Base-by-base conservation (phyloP, 1,284 basidiomycete species). In the Cutaneotrichosporon cutaneum region DNA sequence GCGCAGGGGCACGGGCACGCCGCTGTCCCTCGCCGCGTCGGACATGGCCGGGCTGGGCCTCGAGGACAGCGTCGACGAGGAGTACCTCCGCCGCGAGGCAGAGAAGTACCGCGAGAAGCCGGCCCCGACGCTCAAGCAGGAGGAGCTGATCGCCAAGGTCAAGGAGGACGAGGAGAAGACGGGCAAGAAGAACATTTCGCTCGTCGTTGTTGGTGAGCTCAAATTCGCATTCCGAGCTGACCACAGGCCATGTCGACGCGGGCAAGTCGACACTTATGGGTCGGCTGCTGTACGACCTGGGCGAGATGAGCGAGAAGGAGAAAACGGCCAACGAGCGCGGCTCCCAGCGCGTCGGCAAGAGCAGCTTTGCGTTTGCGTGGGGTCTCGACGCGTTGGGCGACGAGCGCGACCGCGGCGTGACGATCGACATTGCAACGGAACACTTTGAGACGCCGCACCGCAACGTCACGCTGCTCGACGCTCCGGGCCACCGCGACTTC, bases 181-280 rank as follows among this genome's bases (percentile, higher is more conserved):
- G 26, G 83, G 82, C 26, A 92, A 88, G 78, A 88, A 86, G 70
- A 85, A 83, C 36, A 81, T 98, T 52, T 95, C 89, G 74, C 81
- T 99, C 67, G 90, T 99, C 21, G 93, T 99, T 44, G 89, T 99
- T 56, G 95, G 94, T 94, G 76, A 69, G 86, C 81, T 30, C 4
- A 13, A 45, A 6, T 7, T 13, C 35, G 24, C n/a, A 13, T 24
- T 7, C 16, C 9, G 32, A 33, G 47, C 61, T 66, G 30, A 68
- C 45, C 18, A 13, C 70, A 93, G 94, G 95, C 26, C 95, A 99
- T 73, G 95, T 99, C 63, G 95, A 99, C 79, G 95, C 96, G 16
- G 95, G 95, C 54, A 99, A 99, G 79, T 97, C 94, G 11, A 99
- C 95, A 0, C 79, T 99, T 50, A 98, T 98, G 93, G 95, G 95